phyloP scores from a whole-genome alignment of 2,329 filamentous ascomycete species.

The Cercospora brassicicola region DNA sequence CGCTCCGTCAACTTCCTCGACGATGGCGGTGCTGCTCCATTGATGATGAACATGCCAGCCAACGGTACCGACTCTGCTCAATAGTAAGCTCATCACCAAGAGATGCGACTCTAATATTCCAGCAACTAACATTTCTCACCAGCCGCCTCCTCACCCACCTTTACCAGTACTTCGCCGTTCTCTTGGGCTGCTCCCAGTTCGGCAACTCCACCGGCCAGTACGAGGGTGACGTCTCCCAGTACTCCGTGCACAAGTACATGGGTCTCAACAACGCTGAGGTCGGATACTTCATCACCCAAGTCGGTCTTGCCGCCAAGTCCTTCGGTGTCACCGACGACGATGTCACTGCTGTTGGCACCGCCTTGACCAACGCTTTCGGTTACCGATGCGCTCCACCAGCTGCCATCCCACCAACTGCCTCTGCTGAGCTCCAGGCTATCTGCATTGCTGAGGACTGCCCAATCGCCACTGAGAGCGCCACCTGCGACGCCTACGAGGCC shows the following conservation, averaged over 20 bases:
- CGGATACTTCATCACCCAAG: constrained; percentile 61
- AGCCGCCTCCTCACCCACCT: constrained; percentile 62
- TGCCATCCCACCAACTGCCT: constrained; percentile 49
- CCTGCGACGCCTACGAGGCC: constrained; percentile 6
- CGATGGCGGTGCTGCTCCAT: constrained; percentile 57
- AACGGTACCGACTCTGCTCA: constrained; percentile 55
- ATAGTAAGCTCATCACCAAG: constrained; percentile 48
- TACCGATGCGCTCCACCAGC: constrained; percentile 53
- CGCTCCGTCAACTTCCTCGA: constrained; percentile 62
- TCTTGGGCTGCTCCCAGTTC: constrained; percentile 58
- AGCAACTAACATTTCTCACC: constrained; percentile 2
- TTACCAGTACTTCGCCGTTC: constrained; percentile 61
- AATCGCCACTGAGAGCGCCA: constrained; percentile 3
- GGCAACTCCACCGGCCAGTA: constrained; percentile 56
- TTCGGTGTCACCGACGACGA: constrained; percentile 61
- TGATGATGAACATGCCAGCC: constrained; percentile 58
- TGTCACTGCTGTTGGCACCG: constrained; percentile 50
- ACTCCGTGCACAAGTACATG: constrained; percentile 60
- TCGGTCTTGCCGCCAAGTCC: constrained; percentile 57
- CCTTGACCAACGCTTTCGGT: constrained; percentile 55
- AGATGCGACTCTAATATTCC: neutral
- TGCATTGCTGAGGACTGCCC: constrained; percentile 47
- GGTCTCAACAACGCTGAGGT: constrained; percentile 53
- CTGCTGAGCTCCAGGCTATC: constrained; percentile 55
- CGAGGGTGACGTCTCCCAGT: constrained; percentile 49